phyloP scores from a whole-genome alignment of 2,329 filamentous ascomycete genomes.

The Arthrinium puccinioides region DNA sequence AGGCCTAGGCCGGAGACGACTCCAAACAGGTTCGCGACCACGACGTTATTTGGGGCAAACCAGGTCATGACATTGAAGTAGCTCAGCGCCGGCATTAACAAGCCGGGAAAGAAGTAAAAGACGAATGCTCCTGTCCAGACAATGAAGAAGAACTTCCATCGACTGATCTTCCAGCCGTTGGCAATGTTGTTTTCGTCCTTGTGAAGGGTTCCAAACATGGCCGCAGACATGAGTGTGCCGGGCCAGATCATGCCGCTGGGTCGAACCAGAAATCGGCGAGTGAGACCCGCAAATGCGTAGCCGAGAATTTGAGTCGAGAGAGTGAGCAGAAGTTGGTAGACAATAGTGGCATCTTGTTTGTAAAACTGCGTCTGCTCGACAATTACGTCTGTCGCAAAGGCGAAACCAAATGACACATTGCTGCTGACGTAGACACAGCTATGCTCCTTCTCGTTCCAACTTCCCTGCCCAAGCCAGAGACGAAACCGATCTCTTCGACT shows the following conservation, averaged over 20 bases:
- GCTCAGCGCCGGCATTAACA: constrained; percentile 76
- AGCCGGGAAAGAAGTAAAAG: constrained; percentile 80
- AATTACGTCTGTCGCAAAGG: constrained; percentile 84
- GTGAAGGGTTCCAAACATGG: constrained; percentile 83
- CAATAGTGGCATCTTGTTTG: constrained; percentile 67
- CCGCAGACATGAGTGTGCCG: constrained; percentile 77
- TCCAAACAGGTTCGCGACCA: constrained; percentile 79
- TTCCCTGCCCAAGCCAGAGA: constrained; percentile 71
- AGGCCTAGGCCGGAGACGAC: constrained; percentile 77
- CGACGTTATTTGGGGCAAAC: constrained; percentile 81
- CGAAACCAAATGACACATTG: constrained; percentile 84
- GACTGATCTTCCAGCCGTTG: constrained; percentile 74
- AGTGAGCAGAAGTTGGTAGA: constrained; percentile 76
- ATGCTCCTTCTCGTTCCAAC: constrained; percentile 85
- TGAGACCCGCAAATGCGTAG: constrained; percentile 79
- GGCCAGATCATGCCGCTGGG: constrained; percentile 92
- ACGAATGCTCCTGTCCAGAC: constrained; percentile 64
- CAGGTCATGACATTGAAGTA: constrained; percentile 87
- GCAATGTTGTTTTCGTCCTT: constrained; percentile 76
- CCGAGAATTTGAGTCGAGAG: constrained; percentile 82
- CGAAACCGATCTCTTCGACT: constrained; percentile 40
- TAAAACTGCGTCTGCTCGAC: constrained; percentile 89
- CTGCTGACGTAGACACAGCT: constrained; percentile 85
- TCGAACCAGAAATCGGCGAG: constrained; percentile 72
- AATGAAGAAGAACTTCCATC: constrained; percentile 77